Evolutionary conservation across 306 rosid species (phyloP).

Genomic region (Lathyrus aphaca): DNA sequence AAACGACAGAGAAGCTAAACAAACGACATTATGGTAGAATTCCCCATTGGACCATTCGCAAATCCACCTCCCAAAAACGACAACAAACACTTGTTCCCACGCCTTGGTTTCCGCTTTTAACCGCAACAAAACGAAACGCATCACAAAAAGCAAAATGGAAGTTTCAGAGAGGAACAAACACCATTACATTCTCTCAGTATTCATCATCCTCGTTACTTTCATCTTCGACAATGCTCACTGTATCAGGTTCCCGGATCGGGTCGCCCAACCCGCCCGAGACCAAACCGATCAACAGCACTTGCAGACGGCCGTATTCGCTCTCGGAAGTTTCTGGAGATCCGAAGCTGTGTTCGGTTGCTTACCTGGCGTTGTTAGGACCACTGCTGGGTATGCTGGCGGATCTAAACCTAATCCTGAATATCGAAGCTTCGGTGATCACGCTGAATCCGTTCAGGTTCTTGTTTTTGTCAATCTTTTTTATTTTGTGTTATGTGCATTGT

Average conservation of each 20-base stretch:
- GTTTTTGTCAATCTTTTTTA: background rate
- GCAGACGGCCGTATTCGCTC: slow-evolving; percentile 70
- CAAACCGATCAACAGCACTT: slow-evolving; percentile 46
- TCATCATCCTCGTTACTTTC: slow-evolving; percentile 38
- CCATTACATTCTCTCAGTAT: slow-evolving; percentile 17
- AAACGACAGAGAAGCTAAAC: background rate
- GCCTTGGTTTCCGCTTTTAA: background rate
- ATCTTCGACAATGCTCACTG: slow-evolving; percentile 38
- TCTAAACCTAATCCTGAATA: slow-evolving; percentile 81
- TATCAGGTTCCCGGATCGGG: slow-evolving; percentile 72
- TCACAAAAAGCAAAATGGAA: slow-evolving; percentile 44
- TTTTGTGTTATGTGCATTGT: no score
- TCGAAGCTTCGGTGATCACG: slow-evolving; percentile 80
- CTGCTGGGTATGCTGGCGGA: slow-evolving; percentile 90
- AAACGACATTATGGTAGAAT: slow-evolving; percentile 27
- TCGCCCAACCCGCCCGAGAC: slow-evolving; percentile 42
- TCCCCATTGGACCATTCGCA: slow-evolving; percentile 4
- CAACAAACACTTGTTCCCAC: background rate
- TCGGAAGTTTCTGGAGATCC: slow-evolving; percentile 97
- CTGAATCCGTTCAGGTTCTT: slow-evolving; percentile 83
- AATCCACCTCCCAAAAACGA: slow-evolving; percentile 33
- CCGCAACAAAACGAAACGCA: slow-evolving; percentile 23
- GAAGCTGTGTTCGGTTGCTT: slow-evolving; percentile 91
- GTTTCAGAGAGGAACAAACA: slow-evolving; percentile 23
- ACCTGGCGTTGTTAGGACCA: slow-evolving; percentile 78